Evolutionary conservation across 2,329 filamentous ascomycete species (phyloP).

Genomic region (Phoma sp.): DNA sequence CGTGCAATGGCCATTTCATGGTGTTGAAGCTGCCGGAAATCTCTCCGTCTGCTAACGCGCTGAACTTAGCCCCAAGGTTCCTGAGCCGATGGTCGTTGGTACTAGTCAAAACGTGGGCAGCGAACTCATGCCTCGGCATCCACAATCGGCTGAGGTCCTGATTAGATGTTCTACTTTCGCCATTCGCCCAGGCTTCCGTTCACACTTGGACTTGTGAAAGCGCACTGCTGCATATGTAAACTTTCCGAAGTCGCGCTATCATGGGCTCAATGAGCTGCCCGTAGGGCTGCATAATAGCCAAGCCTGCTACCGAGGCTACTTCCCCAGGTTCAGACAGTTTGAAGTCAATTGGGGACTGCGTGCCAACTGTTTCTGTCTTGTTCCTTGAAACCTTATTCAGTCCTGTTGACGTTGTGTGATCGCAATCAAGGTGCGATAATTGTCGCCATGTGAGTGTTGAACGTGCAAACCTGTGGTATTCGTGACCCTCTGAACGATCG

Average conservation of each 20-base stretch:
- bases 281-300: constrained; percentile 10
- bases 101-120: constrained; percentile 12
- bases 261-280: not conserved
- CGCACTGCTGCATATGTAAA: not conserved
- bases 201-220: not conserved
- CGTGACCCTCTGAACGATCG: not conserved
- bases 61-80: constrained; percentile 1
- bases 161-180: not conserved
- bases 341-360: not conserved
- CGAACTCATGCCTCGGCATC: constrained; percentile 10
- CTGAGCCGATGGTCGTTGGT: not conserved
- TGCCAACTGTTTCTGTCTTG: not conserved
- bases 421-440: not conserved
- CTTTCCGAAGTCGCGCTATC: not conserved
- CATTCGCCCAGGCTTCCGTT: not conserved
- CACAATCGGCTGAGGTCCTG: not conserved
- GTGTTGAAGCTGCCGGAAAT: constrained; percentile 6
- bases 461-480: not conserved
- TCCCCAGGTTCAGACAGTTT: not conserved
- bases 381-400: not conserved
- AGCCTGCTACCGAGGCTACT: not conserved
- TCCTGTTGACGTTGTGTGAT: not conserved
- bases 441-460: not conserved
- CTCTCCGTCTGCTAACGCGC: not conserved
- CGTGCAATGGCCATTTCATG: not conserved